These are phyloP conservation scores for Gymnopilus junonius DNA, from an alignment of 768 basidiomycete genomes.

Conservation along the genomic window DNA sequence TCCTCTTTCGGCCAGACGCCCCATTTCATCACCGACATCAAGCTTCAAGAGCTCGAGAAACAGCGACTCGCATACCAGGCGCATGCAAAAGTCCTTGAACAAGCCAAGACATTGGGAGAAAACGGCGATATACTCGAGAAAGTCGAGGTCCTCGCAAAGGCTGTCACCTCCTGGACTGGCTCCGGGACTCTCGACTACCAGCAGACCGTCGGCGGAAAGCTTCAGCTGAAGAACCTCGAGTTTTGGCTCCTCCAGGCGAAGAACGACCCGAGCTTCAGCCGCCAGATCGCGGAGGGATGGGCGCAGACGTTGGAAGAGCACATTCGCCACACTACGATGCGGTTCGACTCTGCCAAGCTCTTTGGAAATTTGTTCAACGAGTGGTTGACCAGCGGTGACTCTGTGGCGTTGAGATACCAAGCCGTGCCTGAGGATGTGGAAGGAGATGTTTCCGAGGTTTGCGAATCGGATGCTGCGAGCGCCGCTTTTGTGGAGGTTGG, in stretches of 20 bases:
- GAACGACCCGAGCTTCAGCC: conserved; percentile 43
- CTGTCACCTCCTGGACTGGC: conserved; percentile 41
- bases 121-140: conserved; percentile 28
- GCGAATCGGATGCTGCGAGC: no score
- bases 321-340: conserved; percentile 37
- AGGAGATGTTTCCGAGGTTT: no score
- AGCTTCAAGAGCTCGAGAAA: conserved; percentile 48
- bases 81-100: conserved; percentile 37
- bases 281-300: conserved; percentile 40
- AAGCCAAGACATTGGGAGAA: conserved; percentile 27
- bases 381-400: no score
- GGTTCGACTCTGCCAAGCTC: conserved; percentile 44
- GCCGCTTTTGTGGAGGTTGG: no score
- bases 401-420: no score
- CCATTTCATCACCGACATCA: conserved; percentile 49
- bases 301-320: conserved; percentile 42
- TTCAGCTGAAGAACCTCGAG: conserved; percentile 28
- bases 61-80: conserved; percentile 40
- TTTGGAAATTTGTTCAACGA: conserved; percentile 48
- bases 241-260: conserved; percentile 45
- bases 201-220: conserved; percentile 24
- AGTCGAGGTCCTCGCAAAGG: conserved; percentile 39
- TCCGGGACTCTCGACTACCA: conserved; percentile 28
- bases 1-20: conserved; percentile 43
- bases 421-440: no score